A percentile compares a stretch with the other conserved stretches of the same genome.
Evolutionary conservation across 805 yeast species (phyloP).

Genomic region (Hermanozyma aechmeae): DNA sequence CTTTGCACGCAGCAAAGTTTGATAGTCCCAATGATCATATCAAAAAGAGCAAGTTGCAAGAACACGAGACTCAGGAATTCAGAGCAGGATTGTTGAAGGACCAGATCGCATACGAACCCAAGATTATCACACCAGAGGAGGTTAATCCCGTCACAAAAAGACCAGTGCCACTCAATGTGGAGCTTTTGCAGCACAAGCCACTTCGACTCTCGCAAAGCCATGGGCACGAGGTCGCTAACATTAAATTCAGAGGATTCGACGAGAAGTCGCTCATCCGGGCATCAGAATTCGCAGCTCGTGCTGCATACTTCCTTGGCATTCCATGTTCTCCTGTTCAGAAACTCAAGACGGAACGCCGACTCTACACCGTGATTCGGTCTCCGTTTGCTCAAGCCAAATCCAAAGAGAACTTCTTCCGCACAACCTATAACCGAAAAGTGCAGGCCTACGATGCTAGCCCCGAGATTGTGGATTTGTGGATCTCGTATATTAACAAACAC

Average conservation of each 20-base stretch:
- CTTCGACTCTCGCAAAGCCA: conserved; percentile 54
- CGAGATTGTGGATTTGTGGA: conserved; percentile 74
- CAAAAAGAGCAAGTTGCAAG: conserved; percentile 16
- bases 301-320: conserved; percentile 82
- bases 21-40: conserved; percentile 24
- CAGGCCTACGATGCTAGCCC: conserved; percentile 79
- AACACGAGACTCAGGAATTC: conserved; percentile 18
- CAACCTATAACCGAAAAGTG: conserved; percentile 67
- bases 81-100: conserved; percentile 17
- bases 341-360: conserved; percentile 61
- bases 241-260: conserved; percentile 66
- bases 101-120: conserved; percentile 21
- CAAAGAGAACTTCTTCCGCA: conserved; percentile 88
- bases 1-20: conserved; percentile 8
- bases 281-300: conserved; percentile 79
- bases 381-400: conserved; percentile 93
- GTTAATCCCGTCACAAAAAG: conserved; percentile 16
- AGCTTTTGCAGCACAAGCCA: conserved; percentile 75
- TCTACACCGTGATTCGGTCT: conserved; percentile 89
- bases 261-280: conserved; percentile 63
- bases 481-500: conserved; percentile 70
- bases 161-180: conserved; percentile 81
- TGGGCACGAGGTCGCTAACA: conserved; percentile 71
- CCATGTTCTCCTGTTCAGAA: conserved; percentile 73
- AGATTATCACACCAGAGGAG: conserved; percentile 14